Conservation (phyloP, 148 eudicot species). For the Amaranthus palmeri region DNA sequence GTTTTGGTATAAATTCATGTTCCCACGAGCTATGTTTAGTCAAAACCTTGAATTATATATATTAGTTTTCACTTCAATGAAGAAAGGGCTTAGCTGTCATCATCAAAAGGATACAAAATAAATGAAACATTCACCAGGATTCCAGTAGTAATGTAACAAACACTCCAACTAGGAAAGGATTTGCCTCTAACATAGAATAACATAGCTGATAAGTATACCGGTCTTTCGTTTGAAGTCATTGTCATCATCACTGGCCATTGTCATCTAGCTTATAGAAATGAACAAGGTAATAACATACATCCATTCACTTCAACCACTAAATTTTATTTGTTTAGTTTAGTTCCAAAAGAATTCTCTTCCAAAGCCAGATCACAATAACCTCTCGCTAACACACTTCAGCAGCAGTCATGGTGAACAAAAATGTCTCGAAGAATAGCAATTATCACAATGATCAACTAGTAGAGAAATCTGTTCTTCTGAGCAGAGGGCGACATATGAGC, state of each 20-base stretch:
- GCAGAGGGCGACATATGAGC: background rate
- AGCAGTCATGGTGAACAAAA: background rate
- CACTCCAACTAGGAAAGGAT: background rate
- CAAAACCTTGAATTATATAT: background rate
- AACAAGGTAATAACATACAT: background rate
- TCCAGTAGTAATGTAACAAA: background rate
- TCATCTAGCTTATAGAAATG: conserved; percentile 2
- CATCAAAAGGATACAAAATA: conserved; percentile 6
- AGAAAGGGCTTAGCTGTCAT: background rate
- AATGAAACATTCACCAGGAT: conserved; percentile 15
- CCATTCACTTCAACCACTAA: background rate
- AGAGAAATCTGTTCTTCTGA: background rate
- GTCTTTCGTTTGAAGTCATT: background rate
- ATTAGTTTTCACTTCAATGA: background rate
- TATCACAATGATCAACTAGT: background rate
- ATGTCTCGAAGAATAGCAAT: background rate
- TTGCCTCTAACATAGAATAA: conserved; percentile 5
- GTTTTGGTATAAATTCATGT: background rate
- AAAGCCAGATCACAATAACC: background rate
- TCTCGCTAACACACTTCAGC: background rate
- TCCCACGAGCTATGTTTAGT: background rate
- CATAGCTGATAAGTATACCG: background rate
- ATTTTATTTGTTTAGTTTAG: background rate
- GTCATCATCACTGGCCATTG: background rate
- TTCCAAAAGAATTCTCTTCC: background rate